Evolutionary conservation across 2,329 filamentous ascomycete species (phyloP).

Genomic region (Tricladium varicosporioides): DNA sequence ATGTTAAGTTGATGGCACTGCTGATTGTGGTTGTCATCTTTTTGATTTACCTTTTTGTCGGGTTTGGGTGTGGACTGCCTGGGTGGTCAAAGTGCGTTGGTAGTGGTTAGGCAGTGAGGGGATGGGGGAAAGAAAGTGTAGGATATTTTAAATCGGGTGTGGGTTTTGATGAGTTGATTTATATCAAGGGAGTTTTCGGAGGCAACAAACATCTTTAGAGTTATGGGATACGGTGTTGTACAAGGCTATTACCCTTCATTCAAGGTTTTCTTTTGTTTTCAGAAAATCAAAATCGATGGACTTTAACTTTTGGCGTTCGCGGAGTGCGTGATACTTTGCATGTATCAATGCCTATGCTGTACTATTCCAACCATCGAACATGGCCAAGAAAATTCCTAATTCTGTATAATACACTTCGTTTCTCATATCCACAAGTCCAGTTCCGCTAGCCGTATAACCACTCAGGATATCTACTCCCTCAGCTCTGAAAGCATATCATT

Average conservation of each 20-base stretch:
- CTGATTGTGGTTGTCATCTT: constrained; percentile 70
- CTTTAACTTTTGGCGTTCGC: background rate
- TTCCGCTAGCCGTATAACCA: background rate
- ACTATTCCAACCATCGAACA: too few species aligned
- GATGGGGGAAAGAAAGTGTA: background rate
- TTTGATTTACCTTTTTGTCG: constrained; percentile 68
- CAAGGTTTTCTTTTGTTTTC: background rate
- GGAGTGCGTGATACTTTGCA: too few species aligned
- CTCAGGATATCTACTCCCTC: background rate
- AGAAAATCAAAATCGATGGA: background rate
- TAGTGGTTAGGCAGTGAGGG: constrained; percentile 3
- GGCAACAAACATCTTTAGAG: background rate
- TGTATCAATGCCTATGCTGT: too few species aligned
- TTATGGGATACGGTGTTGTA: constrained; percentile 2
- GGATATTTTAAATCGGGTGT: background rate
- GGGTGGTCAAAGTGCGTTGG: constrained; percentile 40
- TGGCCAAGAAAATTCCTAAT: too few species aligned
- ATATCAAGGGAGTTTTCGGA: constrained; percentile 14
- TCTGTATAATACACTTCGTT: too few species aligned
- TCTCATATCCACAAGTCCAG: too few species aligned
- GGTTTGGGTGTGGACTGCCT: constrained; percentile 70
- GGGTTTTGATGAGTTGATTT: background rate
- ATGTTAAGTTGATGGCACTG: constrained; percentile 88
- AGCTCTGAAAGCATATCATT: background rate
- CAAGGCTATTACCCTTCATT: background rate